Percentiles rank a stretch among this genome's conserved stretches.
Conservation (phyloP, 2,329 filamentous ascomycete species). For the Talaromyces sp. region DNA sequence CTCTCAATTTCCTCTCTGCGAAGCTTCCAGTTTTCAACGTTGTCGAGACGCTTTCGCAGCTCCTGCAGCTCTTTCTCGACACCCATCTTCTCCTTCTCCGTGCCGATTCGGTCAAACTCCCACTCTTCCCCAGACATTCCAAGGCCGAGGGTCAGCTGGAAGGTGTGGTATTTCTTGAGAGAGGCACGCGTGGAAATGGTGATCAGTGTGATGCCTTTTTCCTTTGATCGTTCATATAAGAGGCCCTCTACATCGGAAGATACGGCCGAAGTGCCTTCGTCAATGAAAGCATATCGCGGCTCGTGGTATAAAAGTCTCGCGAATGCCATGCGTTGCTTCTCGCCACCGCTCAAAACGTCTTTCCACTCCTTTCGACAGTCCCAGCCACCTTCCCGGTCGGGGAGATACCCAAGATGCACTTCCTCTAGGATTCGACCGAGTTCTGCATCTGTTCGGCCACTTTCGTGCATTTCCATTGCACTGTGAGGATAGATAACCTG, state of each 20-base stretch:
- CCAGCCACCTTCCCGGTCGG: slow-evolving; percentile 90
- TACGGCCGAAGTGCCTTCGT: slow-evolving; percentile 92
- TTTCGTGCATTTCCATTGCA: slow-evolving; percentile 85
- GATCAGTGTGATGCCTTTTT: slow-evolving; percentile 88
- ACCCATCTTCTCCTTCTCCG: slow-evolving; percentile 84
- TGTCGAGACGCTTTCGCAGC: slow-evolving; percentile 70
- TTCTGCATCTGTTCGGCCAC: slow-evolving; percentile 71
- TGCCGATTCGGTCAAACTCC: slow-evolving; percentile 91
- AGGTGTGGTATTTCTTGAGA: slow-evolving; percentile 92
- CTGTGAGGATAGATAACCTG: slow-evolving; percentile 98
- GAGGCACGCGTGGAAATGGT: slow-evolving; percentile 93
- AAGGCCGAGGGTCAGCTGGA: slow-evolving; percentile 77
- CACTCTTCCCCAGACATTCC: slow-evolving; percentile 80
- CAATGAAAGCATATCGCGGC: slow-evolving; percentile 87
- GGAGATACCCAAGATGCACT: slow-evolving; percentile 81
- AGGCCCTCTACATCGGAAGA: slow-evolving; percentile 91
- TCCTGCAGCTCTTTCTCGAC: slow-evolving; percentile 89
- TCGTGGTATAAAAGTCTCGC: slow-evolving; percentile 91
- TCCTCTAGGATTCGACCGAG: slow-evolving; percentile 75
- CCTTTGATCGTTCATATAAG: slow-evolving; percentile 88
- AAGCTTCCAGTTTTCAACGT: slow-evolving; percentile 79
- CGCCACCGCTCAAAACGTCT: slow-evolving; percentile 91
- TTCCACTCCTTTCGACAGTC: slow-evolving; percentile 98
- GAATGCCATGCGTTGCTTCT: slow-evolving; percentile 94
- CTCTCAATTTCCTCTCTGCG: slow-evolving; percentile 75